Evolutionary conservation across 345 rosid genomes (phyloP), one percentile per base, ranked within the genome.

Genomic region (Zanthoxylum bungeanum): DNA sequence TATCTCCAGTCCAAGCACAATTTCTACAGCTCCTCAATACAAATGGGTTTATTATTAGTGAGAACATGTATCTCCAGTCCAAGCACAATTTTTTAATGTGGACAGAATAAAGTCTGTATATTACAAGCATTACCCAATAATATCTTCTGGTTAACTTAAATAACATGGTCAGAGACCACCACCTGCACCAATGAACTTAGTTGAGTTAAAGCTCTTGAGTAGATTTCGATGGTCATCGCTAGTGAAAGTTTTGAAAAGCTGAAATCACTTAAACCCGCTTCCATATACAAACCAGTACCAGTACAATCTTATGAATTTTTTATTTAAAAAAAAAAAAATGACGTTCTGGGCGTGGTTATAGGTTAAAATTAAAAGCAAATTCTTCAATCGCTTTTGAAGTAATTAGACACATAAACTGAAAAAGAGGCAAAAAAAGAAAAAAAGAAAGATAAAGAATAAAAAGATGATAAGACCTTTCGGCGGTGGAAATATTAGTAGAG

Each of bases 401-500:
- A n/a, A n/a, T n/a, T n/a, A n/a, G n/a, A n/a, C n/a, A n/a, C n/a
- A n/a, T n/a, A n/a, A n/a, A n/a, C n/a, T n/a, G n/a, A n/a, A n/a
- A n/a, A n/a, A 4, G 17, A 7, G 3, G 11, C 9, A 5, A 14
- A 47, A 42, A 11, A 64, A 25, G 16, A 22, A 46, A 31, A 31
- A 22, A 24, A 24, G n/a, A 16, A 22, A 27, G n/a, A 16, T 19
- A 27, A 50, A 19, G 4, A 22, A 2, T 21, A 31, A 50, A 55
- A 58, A 40, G 51, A 19, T 16, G 53, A 57, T 27, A 33, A n/a
- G 72, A 91, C 98, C 98, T 79, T 58, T 92, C 97, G 34, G 93
- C 97, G 42, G 84, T 68, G 81, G 89, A 82, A 74, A 92, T 75
- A 71, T 91, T 87, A 71, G 89, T 46, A 81, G 98, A 81, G 80